Percentiles rank a stretch among this genome's conserved stretches.
Evolutionary conservation across 2,329 filamentous ascomycete species (phyloP).

Genomic region (Aureobasidium sp.): DNA sequence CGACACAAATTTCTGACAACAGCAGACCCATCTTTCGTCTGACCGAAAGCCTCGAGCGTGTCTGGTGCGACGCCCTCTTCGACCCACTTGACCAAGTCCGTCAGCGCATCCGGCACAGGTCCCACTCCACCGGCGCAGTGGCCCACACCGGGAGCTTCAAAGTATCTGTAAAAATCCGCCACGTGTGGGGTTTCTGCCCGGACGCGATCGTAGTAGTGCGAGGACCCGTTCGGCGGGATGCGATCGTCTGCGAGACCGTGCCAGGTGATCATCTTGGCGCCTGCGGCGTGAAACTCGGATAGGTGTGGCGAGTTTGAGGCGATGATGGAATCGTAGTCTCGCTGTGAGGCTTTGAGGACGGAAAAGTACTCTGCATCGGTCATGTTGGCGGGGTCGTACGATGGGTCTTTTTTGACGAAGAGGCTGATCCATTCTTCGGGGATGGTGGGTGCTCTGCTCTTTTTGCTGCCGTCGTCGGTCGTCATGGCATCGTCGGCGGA

Average conservation of each 20-base stretch:
- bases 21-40: background rate
- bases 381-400: slow-evolving; percentile 29
- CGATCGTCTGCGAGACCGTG: slow-evolving; percentile 36
- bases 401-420: slow-evolving; percentile 30
- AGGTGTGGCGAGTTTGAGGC: slow-evolving; percentile 35
- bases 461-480: slow-evolving; percentile 23
- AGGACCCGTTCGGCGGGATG: slow-evolving; percentile 33
- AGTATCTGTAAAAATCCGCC: slow-evolving; percentile 33
- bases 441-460: slow-evolving; percentile 27
- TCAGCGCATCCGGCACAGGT: slow-evolving; percentile 21
- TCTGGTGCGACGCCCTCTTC: slow-evolving; percentile 27
- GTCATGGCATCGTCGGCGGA: slow-evolving; percentile 27
- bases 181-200: slow-evolving; percentile 23
- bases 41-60: slow-evolving; percentile 19
- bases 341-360: slow-evolving; percentile 23
- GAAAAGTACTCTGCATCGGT: slow-evolving; percentile 23
- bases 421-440: slow-evolving; percentile 30
- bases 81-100: slow-evolving; percentile 25
- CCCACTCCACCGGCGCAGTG: slow-evolving; percentile 32
- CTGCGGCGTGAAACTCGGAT: slow-evolving; percentile 29
- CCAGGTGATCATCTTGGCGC: slow-evolving; percentile 40
- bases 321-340: slow-evolving; percentile 32
- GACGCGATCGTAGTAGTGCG: slow-evolving; percentile 34
- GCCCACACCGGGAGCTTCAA: slow-evolving; percentile 34
- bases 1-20: slow-evolving; percentile 18